phyloP scores from a whole-genome alignment of 1,284 basidiomycete genomes.

The Trichosporon faecale region DNA sequence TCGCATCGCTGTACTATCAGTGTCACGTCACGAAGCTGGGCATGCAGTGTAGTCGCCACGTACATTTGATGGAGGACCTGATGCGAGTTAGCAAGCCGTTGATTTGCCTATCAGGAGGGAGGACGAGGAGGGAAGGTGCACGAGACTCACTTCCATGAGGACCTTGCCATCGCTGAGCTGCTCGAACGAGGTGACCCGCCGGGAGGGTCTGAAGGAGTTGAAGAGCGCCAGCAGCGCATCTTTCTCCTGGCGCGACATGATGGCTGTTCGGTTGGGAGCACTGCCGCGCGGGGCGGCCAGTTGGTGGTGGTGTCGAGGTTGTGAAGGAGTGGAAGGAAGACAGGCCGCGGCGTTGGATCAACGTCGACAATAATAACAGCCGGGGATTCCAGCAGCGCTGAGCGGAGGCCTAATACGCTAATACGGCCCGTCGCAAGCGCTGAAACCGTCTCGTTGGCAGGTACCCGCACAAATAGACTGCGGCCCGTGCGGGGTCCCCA shows the following conservation, averaged over 20 bases:
- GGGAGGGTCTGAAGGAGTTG: conserved; percentile 42
- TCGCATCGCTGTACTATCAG: conserved; percentile 21
- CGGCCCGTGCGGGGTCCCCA: conserved; percentile 8
- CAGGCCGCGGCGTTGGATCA: not conserved
- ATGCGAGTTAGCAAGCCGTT: not conserved
- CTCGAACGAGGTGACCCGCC: conserved; percentile 39
- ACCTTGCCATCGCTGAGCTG: conserved; percentile 45
- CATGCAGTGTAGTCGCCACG: not conserved
- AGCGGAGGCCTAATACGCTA: not conserved
- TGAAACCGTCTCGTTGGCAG: conserved; percentile 10
- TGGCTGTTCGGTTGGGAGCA: not conserved
- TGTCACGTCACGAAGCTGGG: not conserved
- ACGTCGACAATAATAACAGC: not conserved
- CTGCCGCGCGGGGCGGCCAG: conserved; percentile 8
- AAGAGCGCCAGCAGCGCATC: conserved; percentile 46
- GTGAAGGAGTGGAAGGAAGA: not conserved
- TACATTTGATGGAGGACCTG: conserved; percentile 28
- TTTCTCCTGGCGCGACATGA: conserved; percentile 41
- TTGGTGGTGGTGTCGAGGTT: not conserved
- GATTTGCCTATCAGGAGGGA: not conserved
- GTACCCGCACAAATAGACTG: conserved; percentile 3
- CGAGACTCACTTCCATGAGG: conserved; percentile 43
- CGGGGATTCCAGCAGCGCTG: not conserved
- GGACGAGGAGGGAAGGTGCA: not conserved
- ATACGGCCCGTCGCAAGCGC: not conserved